Evolutionary conservation across 108 stramenopile species (phyloP).

Genomic region (Stephanodiscus triporus): DNA sequence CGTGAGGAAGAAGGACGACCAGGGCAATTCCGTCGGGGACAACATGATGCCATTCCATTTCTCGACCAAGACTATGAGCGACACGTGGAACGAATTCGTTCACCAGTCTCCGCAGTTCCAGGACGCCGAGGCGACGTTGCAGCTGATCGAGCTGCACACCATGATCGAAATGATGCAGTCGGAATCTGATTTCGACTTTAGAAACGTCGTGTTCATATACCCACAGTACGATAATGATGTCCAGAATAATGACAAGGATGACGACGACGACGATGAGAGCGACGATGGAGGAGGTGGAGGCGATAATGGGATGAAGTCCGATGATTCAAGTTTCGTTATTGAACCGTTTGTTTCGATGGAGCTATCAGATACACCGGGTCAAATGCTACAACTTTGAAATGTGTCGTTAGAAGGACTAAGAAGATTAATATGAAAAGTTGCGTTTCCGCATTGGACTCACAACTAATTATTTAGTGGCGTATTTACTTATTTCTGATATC

Average conservation of each 20-base stretch:
- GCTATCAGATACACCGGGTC: conserved; percentile 23
- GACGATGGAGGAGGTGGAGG: conserved; percentile 48
- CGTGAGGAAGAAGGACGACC: conserved; percentile 39
- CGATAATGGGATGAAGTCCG: conserved; percentile 45
- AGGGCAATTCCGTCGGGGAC: conserved; percentile 32
- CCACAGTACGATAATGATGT: conserved; percentile 41
- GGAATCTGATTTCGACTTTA: conserved; percentile 54
- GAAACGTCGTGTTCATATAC: conserved; percentile 43
- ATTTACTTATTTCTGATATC: conserved; percentile 48
- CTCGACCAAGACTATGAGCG: conserved; percentile 46
- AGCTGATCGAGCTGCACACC: conserved; percentile 48
- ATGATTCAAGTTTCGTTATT: conserved; percentile 24
- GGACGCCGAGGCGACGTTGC: conserved; percentile 45
- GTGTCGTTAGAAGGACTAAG: not conserved
- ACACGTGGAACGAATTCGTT: conserved; percentile 47
- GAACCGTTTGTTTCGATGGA: conserved; percentile 51
- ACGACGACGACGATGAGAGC: conserved; percentile 31
- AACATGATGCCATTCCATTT: conserved; percentile 49
- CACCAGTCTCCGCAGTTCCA: conserved; percentile 34
- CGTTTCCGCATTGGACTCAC: no score
- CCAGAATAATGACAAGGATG: conserved; percentile 10
- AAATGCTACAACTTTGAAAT: conserved; percentile 22
- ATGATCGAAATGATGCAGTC: conserved; percentile 56
- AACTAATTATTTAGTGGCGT: conserved; percentile 11
- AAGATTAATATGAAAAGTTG: not conserved